phyloP scores from a whole-genome alignment of 1,284 basidiomycete genomes.

The Fomitopsis pinicola region DNA sequence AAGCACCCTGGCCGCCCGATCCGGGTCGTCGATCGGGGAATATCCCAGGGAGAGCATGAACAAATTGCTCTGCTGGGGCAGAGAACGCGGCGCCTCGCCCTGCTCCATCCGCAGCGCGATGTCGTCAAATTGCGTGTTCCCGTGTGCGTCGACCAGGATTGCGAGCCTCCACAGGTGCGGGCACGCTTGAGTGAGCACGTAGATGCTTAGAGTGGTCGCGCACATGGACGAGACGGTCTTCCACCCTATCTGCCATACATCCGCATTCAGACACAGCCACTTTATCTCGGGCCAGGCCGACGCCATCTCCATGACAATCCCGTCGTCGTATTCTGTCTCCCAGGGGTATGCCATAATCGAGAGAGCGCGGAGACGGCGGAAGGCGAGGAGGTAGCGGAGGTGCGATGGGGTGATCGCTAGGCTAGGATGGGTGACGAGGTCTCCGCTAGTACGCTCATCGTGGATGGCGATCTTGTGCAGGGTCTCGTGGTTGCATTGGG shows the following conservation, averaged over 20 bases:
- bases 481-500: background rate
- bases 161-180: background rate
- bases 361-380: background rate
- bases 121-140: background rate
- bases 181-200: background rate
- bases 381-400: background rate
- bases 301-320: background rate
- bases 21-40: no score
- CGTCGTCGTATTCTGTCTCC: background rate
- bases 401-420: background rate
- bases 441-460: background rate
- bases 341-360: background rate
- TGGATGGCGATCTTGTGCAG: background rate
- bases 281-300: background rate
- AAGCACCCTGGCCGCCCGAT: no score
- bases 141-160: background rate
- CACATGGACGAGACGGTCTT: background rate
- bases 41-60: no score
- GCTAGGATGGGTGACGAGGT: background rate
- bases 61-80: no score
- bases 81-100: no score
- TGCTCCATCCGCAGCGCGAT: no score
- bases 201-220: background rate
- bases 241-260: background rate
- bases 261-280: background rate